Base-by-base conservation (phyloP, 2,329 filamentous ascomycete species). In the Nigrospora osmanthi region DNA sequence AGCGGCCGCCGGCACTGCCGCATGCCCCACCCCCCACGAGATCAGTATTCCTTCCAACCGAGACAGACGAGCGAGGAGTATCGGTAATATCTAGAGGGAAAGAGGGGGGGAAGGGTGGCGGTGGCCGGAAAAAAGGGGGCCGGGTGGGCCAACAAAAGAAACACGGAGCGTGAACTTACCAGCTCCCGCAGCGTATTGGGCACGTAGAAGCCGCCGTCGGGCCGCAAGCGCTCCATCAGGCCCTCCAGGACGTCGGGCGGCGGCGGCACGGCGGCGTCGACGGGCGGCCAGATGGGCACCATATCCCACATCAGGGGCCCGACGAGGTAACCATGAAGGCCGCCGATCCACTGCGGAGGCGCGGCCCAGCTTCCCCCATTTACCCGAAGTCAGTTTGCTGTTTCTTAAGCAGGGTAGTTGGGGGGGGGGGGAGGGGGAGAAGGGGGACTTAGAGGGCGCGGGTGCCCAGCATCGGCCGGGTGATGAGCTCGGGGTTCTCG, bases 271-370 rank as follows among this genome's bases (percentile, higher is more conserved):
- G n/a, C 34, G 3, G 28, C 34, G 39, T 46, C 16, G 17, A 28
- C 34, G 12, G 39, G 44, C 11, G 44, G 44, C 15, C 39, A 38
- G 16, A 46, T 31, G 23, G 39, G 33, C 1, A 34, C 14, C 16
- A n/a, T 14, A 16, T 42, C 38, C 12, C n/a, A 46, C 32, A 42
- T 42, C 11, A 46, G 33, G n/a, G 44, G 39, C 28, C 30, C n/a
- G 2, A 33, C 33, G 9, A 46, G 16, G 10, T 33, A 17, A 3
- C 44, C 44, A 2, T 17, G 9, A 12, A 46, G 37, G 35, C 44
- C 44, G 16, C 44, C 44, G 13, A 46, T 11, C 44, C 44, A 46
- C 10, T 35, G 34, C 17, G 44, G 44, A 4, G 44, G 44, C n/a
- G 44, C 34, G 19, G 13, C 15, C 39, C 44, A 46, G 23, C 23